Conservation (phyloP, 192 early-diverging fungal genomes). For the Glomus cerebriforme region DNA sequence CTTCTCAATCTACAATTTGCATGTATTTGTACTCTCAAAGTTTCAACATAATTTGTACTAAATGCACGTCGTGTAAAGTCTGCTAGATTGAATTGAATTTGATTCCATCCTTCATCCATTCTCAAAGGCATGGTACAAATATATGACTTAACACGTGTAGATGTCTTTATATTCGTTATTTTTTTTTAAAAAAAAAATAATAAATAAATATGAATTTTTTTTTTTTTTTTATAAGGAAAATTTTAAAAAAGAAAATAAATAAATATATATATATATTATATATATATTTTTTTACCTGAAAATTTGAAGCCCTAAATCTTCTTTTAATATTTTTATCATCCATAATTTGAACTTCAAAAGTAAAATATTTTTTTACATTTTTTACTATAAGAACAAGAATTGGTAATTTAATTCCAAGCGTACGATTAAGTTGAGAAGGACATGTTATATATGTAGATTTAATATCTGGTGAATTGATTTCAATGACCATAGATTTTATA, state of each 20-base stretch:
- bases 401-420: constrained; percentile 90
- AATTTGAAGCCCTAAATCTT: constrained; percentile 87
- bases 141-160: constrained; percentile 81
- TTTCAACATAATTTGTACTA: constrained; percentile 87
- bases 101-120: constrained; percentile 95
- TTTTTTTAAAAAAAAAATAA: background rate
- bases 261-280: too few relatives aligned
- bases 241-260: constrained; percentile 3
- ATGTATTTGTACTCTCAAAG: constrained; percentile 84
- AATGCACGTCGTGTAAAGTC: constrained; percentile 87
- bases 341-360: constrained; percentile 87
- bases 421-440: constrained; percentile 69
- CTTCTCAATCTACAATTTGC: constrained; percentile 87
- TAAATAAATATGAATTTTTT: background rate
- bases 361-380: constrained; percentile 87
- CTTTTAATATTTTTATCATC: constrained; percentile 84
- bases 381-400: constrained; percentile 87
- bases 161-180: constrained; percentile 50
- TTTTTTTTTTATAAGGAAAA: background rate
- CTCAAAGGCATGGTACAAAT: constrained; percentile 93
- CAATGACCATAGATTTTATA: constrained; percentile 80
- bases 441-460: constrained; percentile 88
- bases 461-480: constrained; percentile 78
- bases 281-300: too few relatives aligned
- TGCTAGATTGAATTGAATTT: constrained; percentile 87